A percentile compares a stretch with the other conserved stretches of the same genome.
phyloP scores from a whole-genome alignment of 495 filamentous ascomycete species.

The Pyrenopolyporus hunteri region DNA sequence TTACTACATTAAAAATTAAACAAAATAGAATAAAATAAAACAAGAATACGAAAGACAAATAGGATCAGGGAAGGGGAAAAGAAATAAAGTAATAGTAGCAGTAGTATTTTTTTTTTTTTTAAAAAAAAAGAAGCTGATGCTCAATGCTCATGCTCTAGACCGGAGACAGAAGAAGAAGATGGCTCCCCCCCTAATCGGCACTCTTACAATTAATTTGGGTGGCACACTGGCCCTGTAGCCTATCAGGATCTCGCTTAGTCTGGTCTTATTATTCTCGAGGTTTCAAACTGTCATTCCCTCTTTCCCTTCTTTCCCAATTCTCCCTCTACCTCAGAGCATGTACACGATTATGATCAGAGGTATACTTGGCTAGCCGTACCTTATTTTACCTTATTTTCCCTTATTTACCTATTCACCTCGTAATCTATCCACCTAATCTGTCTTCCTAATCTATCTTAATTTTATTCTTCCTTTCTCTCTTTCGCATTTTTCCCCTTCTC shows the following conservation, averaged over 20 bases:
- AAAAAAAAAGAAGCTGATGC: neutral
- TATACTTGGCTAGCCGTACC: neutral
- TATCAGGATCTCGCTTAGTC: slow-evolving; percentile 31
- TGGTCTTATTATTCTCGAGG: slow-evolving; percentile 25
- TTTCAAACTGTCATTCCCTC: slow-evolving; percentile 26
- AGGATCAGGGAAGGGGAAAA: neutral
- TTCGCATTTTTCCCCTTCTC: no score
- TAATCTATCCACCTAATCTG: no score
- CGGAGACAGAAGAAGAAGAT: neutral
- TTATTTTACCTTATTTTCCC: slow-evolving; percentile 1
- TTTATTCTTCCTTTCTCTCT: no score
- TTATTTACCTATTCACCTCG: neutral
- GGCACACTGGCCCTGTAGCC: slow-evolving; percentile 19
- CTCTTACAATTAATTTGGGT: slow-evolving; percentile 23
- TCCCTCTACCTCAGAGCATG: slow-evolving; percentile 1
- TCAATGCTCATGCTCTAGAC: slow-evolving; percentile 10
- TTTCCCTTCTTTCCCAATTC: slow-evolving; percentile 8
- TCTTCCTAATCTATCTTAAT: neutral
- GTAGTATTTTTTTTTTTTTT: no score
- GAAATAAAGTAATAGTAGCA: neutral
- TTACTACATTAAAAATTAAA: neutral
- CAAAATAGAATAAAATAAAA: neutral
- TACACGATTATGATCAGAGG: no score
- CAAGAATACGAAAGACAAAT: neutral
- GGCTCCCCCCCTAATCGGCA: neutral